These are phyloP conservation scores for Aspergillus funiculosus DNA, from an alignment of 495 filamentous ascomycete genomes.

Conservation along the genomic window DNA sequence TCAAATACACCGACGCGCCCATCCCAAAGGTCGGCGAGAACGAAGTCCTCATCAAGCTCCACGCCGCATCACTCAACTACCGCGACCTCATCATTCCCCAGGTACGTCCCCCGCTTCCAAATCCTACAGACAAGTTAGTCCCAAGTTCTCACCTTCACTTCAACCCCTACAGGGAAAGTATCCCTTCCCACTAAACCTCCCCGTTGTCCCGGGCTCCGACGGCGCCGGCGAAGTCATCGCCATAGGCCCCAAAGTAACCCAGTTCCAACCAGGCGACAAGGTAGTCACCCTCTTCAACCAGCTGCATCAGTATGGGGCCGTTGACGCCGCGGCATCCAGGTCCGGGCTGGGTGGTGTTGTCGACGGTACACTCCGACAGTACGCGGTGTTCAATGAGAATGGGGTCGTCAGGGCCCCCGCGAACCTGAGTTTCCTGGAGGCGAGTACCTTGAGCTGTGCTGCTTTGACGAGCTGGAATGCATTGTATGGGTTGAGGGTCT, in stretches of 20 bases:
- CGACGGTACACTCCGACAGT: constrained; percentile 67
- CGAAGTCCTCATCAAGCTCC: constrained; percentile 71
- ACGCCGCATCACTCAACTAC: constrained; percentile 75
- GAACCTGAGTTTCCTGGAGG: constrained; percentile 58
- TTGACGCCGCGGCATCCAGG: constrained; percentile 34
- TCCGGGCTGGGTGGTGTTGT: constrained; percentile 66
- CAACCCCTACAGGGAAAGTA: constrained; percentile 51
- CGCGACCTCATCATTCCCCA: constrained; percentile 72
- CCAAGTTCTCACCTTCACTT: neutral
- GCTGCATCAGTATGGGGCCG: constrained; percentile 56
- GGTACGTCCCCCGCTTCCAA: constrained; percentile 28
- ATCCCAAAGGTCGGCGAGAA: constrained; percentile 60
- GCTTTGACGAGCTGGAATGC: constrained; percentile 79
- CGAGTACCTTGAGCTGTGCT: constrained; percentile 64
- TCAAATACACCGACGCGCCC: constrained; percentile 48
- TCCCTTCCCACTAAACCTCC: constrained; percentile 53
- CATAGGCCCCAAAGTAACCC: constrained; percentile 59
- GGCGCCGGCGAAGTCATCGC: constrained; percentile 68
- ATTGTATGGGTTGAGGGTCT: constrained; percentile 60
- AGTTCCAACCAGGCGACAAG: constrained; percentile 65
- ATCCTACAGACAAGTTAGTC: neutral
- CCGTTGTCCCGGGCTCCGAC: constrained; percentile 68
- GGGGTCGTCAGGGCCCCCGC: constrained; percentile 61
- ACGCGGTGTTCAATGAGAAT: constrained; percentile 62
- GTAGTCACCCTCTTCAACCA: constrained; percentile 79